Evolutionary conservation across 176 grass and related monocot genomes (phyloP).

Genomic region (Triticum timopheevii): DNA sequence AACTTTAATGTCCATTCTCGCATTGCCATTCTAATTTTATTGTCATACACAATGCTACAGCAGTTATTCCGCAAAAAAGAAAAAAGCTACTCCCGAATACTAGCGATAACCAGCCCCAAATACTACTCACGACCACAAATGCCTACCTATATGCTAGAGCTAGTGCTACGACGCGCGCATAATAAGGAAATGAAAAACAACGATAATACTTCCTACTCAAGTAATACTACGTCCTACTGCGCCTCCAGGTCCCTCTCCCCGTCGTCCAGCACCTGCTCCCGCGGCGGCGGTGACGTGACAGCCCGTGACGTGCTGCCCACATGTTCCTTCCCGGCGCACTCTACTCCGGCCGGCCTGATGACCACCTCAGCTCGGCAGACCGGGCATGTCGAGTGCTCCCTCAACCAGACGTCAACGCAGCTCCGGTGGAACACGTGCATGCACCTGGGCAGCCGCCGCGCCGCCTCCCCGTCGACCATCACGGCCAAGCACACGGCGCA

Average conservation of each 20-base stretch:
- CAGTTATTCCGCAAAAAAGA: background rate
- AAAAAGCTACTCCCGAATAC: background rate
- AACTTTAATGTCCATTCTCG: background rate
- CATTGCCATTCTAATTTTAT: constrained; percentile 1
- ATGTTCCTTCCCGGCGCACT: background rate
- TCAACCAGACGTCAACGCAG: constrained; percentile 67
- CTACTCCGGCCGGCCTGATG: background rate
- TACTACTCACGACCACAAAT: background rate
- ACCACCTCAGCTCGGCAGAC: constrained; percentile 43
- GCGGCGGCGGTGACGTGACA: background rate
- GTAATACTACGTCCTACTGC: constrained; percentile 14
- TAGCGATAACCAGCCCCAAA: background rate
- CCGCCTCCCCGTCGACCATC: constrained; percentile 42
- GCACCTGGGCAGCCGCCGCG: constrained; percentile 55
- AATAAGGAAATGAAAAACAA: background rate
- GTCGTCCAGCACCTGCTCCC: background rate
- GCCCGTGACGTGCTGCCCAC: background rate
- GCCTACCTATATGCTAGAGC: constrained; percentile 1
- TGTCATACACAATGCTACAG: background rate
- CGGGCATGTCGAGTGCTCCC: constrained; percentile 57
- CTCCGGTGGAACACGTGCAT: constrained; percentile 55
- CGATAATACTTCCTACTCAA: background rate
- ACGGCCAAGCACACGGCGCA: constrained; percentile 51
- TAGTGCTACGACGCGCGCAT: background rate
- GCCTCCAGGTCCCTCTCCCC: constrained; percentile 50